Evolutionary conservation across 257 asterid species (phyloP).

Genomic region (Phtheirospermum japonicum): DNA sequence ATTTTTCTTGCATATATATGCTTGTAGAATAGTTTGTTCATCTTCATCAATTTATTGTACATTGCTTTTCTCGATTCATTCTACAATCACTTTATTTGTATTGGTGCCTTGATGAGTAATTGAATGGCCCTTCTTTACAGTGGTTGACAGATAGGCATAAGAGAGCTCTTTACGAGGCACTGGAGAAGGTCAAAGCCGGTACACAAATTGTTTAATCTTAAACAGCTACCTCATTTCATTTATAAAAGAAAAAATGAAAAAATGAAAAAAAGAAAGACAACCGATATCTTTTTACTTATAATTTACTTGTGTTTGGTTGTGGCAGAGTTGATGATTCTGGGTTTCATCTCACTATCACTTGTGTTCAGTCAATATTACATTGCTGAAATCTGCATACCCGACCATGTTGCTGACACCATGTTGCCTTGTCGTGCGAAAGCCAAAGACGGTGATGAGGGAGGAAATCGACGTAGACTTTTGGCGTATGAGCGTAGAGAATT

Average conservation of each 20-base stretch:
- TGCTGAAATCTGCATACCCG: constrained; percentile 80
- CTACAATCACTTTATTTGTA: no score
- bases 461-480: constrained; percentile 50
- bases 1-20: no score
- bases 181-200: constrained; percentile 94
- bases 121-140: constrained; percentile 33
- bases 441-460: constrained; percentile 22
- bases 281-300: background rate
- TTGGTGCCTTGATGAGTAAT: no score
- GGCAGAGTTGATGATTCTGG: constrained; percentile 97
- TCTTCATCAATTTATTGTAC: no score
- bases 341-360: constrained; percentile 80
- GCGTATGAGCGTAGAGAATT: constrained; percentile 59
- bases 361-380: constrained; percentile 86
- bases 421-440: constrained; percentile 52
- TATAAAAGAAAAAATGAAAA: background rate
- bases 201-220: constrained; percentile 4
- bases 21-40: no score
- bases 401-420: constrained; percentile 60
- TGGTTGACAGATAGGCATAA: constrained; percentile 78
- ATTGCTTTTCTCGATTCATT: no score
- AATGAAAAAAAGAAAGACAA: no score
- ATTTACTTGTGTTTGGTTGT: background rate
- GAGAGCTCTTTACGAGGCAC: constrained; percentile 84
- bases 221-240: background rate